Evolutionary conservation across 2,329 filamentous ascomycete genomes (phyloP), one percentile per base, ranked within the genome.

Genomic region (Septoria linicola): DNA sequence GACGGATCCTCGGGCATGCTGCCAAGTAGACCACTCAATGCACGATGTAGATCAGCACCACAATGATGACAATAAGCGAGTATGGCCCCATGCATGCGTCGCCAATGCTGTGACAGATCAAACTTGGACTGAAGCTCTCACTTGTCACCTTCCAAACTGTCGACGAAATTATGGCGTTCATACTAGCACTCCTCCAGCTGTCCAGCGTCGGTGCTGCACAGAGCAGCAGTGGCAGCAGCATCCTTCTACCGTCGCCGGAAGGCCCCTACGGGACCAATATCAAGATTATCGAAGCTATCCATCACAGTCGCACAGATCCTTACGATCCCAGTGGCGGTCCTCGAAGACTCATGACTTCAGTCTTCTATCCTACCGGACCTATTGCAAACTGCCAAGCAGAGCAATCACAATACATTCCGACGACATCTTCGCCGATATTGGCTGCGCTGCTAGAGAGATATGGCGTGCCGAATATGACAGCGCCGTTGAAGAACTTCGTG

Each of bases 401-500:
- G n/a, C 32, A 31, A 7, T 8, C 37, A 21, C 51, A 41, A 1
- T 61, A 61, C 25, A 53, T 53, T 41, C 41, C 57, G 21, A 17
- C 23, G 7, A 13, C 37, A 10, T 54, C 57, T 8, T 51, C 53
- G 8, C 32, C 32, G 4, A 44, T 51, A 31, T 37, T 54, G 17
- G 55, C 49, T 11, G 5, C 35, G 10, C 25, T 49, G 16, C 46
- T 41, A 17, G 48, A 41, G 17, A 11, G 19, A 3, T 34, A 48
- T 36, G 53, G 50, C 23, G 31, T 58, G 5, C 49, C 59, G 25
- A 51, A 53, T 16, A 49, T 44, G 27, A 54, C 59, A 10, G 44
- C 55, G 13, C 36, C 31, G n/a, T 45, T 48, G 8, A 31, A 55
- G n/a, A 14, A 47, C 17, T 34, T 60, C 8, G 32, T 41, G 2